Evolutionary conservation across 371 early-diverging fungal genomes (phyloP), one percentile per base, ranked within the genome.

Genomic region (Umbelopsis sp.): DNA sequence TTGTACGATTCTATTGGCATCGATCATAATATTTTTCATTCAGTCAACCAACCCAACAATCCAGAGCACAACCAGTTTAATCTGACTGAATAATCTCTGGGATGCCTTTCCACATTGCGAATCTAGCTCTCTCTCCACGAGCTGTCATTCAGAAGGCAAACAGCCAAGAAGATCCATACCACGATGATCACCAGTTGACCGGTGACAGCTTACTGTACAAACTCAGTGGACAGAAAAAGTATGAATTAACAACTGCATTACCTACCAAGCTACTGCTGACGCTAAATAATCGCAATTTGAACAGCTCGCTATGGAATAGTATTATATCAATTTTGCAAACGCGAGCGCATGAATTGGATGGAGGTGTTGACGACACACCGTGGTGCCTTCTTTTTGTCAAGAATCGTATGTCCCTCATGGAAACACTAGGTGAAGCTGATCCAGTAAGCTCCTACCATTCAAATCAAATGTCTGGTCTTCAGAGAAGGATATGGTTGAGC

Each of bases 111-210:
- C 57, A 57, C 35, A 57, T 57, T 18, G 57, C 57, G 0, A 29
- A 57, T 35, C 4, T 57, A 32, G 57, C 35, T 0, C 57, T 57
- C 18, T 29, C 57, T 10, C 57, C 57, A 16, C 57, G 57, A 29
- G 37, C 35, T 35, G 57, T 35, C 32, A n/a, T 35, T 57, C 57
- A 57, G 29, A n/a, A 57, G 18, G 35, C 35, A 1, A 16, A 35
- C 2, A 57, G 57, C 14, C 57, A 35, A 57, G 57, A 57, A 3
- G 57, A 57, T 57, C 57, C 57, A 32, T 57, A 57, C n/a, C 57
- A 57, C 32, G 57, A 32, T 6, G 35, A 57, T 29, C 57, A 57
- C 14, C 57, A 18, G 9, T 32, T 57, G 3, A 14, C 8, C 6
- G 57, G 57, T 16, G 35, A 57, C 29, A 57, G 29, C 5, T 18